phyloP scores from a whole-genome alignment of 345 rosid species.

The Erucastrum elatum region DNA sequence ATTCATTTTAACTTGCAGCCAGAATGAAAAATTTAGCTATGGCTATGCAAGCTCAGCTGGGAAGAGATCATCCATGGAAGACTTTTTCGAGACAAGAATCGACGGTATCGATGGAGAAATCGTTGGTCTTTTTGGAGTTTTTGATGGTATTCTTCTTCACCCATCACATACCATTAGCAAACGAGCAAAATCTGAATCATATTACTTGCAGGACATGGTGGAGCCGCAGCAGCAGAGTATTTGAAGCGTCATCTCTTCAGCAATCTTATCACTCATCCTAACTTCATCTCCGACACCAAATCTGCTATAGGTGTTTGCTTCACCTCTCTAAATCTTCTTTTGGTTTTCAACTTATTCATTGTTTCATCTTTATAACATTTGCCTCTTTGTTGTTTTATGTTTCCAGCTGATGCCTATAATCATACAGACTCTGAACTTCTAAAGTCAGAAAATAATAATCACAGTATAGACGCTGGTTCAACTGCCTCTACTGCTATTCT shows the following conservation, averaged over 20 bases:
- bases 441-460: slow-evolving; percentile 81
- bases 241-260: slow-evolving; percentile 92
- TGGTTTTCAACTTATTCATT: neutral
- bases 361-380: neutral
- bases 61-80: slow-evolving; percentile 98
- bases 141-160: slow-evolving; percentile 64
- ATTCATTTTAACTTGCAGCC: slow-evolving; percentile 50
- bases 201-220: slow-evolving; percentile 80
- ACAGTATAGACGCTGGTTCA: slow-evolving; percentile 94
- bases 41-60: slow-evolving; percentile 99
- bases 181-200: neutral
- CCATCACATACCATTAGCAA: neutral
- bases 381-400: neutral
- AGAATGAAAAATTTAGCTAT: slow-evolving; percentile 90
- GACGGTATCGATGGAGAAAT: slow-evolving; percentile 92
- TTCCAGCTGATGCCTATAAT: slow-evolving; percentile 85
- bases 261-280: slow-evolving; percentile 90
- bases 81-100: slow-evolving; percentile 92
- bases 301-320: slow-evolving; percentile 74
- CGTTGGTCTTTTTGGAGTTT: slow-evolving; percentile 96
- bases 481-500: slow-evolving; percentile 98
- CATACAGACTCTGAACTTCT: slow-evolving; percentile 93
- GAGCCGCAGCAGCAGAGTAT: slow-evolving; percentile 97
- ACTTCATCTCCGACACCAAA: slow-evolving; percentile 92
- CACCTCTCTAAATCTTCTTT: neutral